Percentiles rank a stretch among this genome's conserved stretches.
phyloP scores from a whole-genome alignment of 1,139 yeast species.

The Pneumocystis sp. region DNA sequence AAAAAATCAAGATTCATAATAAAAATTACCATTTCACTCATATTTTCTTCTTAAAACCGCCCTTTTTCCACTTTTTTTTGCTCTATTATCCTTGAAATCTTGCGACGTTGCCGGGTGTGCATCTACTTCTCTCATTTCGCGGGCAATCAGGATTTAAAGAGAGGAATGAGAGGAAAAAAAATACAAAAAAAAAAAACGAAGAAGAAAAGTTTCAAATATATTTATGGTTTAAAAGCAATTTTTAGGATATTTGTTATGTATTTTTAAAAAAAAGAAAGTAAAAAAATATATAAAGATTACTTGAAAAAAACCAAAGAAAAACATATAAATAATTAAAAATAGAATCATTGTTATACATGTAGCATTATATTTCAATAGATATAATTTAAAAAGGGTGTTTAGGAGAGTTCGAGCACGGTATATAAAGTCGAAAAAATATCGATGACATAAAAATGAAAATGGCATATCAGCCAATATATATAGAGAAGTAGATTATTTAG shows the following conservation, averaged over 20 bases:
- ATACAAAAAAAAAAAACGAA: background rate
- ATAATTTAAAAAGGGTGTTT: no score
- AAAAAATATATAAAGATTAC: background rate
- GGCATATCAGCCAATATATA: background rate
- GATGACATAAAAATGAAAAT: background rate
- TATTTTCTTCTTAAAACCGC: background rate
- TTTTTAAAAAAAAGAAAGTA: background rate
- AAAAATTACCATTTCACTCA: background rate
- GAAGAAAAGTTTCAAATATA: background rate
- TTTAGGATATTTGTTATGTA: background rate
- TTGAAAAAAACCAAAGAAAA: background rate
- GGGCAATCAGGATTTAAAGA: background rate
- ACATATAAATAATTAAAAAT: background rate
- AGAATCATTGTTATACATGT: no score
- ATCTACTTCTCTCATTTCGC: background rate
- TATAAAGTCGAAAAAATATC: background rate
- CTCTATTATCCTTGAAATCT: background rate
- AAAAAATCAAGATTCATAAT: background rate
- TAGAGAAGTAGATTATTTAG: background rate
- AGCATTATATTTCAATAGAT: no score
- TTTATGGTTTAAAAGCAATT: no score
- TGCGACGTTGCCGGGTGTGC: background rate
- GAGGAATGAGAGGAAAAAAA: background rate
- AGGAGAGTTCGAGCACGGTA: background rate
- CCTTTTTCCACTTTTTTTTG: background rate